Percentiles rank a stretch among this genome's conserved stretches.
These are phyloP conservation scores for Pythium inflatum DNA, from an alignment of 352 stramenopile genomes.

Conservation along the genomic window DNA sequence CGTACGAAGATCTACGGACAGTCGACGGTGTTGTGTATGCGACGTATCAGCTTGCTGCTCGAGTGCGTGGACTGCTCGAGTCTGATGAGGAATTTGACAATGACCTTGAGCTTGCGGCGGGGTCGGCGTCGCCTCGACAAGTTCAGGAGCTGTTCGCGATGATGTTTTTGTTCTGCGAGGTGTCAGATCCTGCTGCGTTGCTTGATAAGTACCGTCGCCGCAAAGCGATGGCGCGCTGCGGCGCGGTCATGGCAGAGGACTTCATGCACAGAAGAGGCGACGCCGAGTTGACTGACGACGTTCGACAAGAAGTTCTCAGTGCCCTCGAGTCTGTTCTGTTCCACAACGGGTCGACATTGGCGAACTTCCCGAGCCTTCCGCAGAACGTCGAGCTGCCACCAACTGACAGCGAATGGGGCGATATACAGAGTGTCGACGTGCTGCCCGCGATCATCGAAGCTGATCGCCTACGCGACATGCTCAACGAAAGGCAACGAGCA, in stretches of 20 bases:
- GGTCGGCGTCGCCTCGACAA: slow-evolving; percentile 27
- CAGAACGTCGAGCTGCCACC: slow-evolving; percentile 8
- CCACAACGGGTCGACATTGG: slow-evolving; percentile 10
- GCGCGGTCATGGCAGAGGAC: slow-evolving; percentile 19
- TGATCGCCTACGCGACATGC: slow-evolving; percentile 12
- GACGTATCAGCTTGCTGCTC: slow-evolving; percentile 29
- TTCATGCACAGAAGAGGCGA: not conserved
- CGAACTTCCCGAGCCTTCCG: no score
- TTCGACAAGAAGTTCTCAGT: slow-evolving; percentile 4
- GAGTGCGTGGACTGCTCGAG: slow-evolving; percentile 23
- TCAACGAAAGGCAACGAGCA: slow-evolving; percentile 11
- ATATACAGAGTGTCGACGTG: slow-evolving; percentile 1
- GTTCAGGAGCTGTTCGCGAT: slow-evolving; percentile 38
- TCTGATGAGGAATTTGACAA: slow-evolving; percentile 30
- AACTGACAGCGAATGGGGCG: slow-evolving; percentile 12
- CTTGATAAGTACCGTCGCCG: slow-evolving; percentile 32
- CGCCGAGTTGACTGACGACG: not conserved
- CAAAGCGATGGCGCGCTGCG: no score
- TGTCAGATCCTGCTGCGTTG: not conserved
- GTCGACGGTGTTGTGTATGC: slow-evolving; percentile 13
- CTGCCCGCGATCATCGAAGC: slow-evolving; percentile 13
- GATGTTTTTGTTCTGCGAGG: slow-evolving; percentile 30
- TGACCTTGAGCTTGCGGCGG: slow-evolving; percentile 18
- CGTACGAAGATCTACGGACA: slow-evolving; percentile 31
- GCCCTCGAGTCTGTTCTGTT: slow-evolving; percentile 13